Evolutionary conservation across 345 rosid genomes (phyloP).

Genomic region (Aquilaria malaccensis): DNA sequence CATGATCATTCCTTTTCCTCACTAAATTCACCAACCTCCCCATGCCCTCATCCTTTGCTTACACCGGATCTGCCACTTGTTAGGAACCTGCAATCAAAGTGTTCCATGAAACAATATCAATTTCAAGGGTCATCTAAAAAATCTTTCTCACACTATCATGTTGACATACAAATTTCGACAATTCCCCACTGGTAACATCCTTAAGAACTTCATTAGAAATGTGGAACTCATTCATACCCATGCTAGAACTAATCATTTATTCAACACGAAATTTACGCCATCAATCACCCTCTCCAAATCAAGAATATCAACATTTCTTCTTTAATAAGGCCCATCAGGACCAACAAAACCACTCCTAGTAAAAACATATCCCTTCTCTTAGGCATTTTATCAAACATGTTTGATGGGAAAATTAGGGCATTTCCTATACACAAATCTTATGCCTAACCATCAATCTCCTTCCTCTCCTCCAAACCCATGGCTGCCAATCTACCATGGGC

Average conservation of each 20-base stretch:
- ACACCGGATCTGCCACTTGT: too few relatives aligned
- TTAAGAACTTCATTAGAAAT: too few relatives aligned
- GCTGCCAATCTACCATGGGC: too few relatives aligned
- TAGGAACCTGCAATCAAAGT: conserved; percentile 52
- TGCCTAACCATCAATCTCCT: too few relatives aligned
- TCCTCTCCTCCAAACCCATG: too few relatives aligned
- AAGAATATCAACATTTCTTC: too few relatives aligned
- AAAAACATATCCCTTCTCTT: conserved; percentile 11
- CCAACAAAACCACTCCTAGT: background rate
- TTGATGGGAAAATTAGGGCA: conserved; percentile 33
- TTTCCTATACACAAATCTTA: conserved; percentile 59
- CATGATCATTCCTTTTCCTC: too few relatives aligned
- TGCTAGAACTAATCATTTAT: background rate
- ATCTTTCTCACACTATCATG: conserved; percentile 42
- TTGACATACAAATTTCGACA: background rate
- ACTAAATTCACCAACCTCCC: too few relatives aligned
- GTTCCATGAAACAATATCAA: conserved; percentile 81
- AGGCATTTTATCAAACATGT: conserved; percentile 40
- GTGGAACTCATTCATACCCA: too few relatives aligned
- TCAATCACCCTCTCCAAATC: too few relatives aligned
- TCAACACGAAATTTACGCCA: background rate
- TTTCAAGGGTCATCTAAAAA: conserved; percentile 61
- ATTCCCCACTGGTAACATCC: background rate
- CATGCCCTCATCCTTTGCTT: too few relatives aligned
- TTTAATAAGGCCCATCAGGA: background rate